phyloP scores from a whole-genome alignment of 495 filamentous ascomycete genomes.

The Penicillium pulvis region DNA sequence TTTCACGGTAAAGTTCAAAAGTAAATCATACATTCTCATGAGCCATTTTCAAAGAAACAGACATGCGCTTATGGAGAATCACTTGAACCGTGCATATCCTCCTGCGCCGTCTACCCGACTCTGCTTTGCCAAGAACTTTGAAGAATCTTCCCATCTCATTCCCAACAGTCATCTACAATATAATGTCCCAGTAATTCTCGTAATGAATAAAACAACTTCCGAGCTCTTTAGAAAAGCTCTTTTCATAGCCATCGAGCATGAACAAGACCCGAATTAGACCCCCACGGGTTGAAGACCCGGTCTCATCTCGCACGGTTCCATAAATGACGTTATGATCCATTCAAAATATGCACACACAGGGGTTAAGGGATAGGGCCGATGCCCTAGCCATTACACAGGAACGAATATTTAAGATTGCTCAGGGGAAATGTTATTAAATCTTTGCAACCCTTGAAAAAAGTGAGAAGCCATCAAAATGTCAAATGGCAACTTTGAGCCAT shows the following conservation, averaged over 20 bases:
- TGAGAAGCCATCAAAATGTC: not conserved
- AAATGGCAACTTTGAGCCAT: not conserved
- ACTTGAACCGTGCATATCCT: not conserved
- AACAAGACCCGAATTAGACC: not conserved
- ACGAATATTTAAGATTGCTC: not conserved
- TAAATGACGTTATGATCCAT: slow-evolving; percentile 10
- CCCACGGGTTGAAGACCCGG: not conserved
- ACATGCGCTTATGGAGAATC: too few species aligned
- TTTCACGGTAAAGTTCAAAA: too few species aligned
- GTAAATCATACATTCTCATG: too few species aligned
- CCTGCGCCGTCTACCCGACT: not conserved
- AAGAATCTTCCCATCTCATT: not conserved
- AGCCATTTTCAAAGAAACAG: too few species aligned
- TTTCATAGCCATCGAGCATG: not conserved
- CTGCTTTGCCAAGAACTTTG: not conserved
- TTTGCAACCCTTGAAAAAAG: not conserved
- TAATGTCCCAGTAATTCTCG: not conserved
- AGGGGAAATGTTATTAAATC: not conserved
- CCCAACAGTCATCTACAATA: not conserved
- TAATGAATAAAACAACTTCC: not conserved
- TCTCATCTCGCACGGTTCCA: slow-evolving; percentile 3
- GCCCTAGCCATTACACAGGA: slow-evolving; percentile 10
- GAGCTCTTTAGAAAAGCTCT: not conserved
- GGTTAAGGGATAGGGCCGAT: slow-evolving; percentile 12
- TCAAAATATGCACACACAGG: not conserved